Percentiles rank a stretch among this genome's conserved stretches.
phyloP scores from a whole-genome alignment of 2,329 filamentous ascomycete genomes.

The Fusarium drepaniforme region DNA sequence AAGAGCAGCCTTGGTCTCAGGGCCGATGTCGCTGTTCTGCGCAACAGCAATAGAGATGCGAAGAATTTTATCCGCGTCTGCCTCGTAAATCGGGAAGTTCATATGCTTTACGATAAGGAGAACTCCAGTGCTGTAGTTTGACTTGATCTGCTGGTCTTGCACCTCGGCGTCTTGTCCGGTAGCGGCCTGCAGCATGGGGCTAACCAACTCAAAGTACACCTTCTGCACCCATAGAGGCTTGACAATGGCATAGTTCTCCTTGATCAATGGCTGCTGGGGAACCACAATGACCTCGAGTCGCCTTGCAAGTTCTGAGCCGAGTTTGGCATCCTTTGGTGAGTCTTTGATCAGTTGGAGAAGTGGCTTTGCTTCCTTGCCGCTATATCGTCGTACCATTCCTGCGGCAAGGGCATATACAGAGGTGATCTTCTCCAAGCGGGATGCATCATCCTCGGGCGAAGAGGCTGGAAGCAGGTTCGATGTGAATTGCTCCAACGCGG shows the following conservation, averaged over 20 bases:
- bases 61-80: constrained; percentile 61
- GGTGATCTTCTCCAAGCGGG: constrained; percentile 44
- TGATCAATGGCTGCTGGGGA: constrained; percentile 52
- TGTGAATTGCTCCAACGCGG: constrained; percentile 43
- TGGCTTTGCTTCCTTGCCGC: constrained; percentile 49
- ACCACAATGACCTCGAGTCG: constrained; percentile 58
- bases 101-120: constrained; percentile 64
- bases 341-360: constrained; percentile 52
- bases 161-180: constrained; percentile 46
- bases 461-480: constrained; percentile 32
- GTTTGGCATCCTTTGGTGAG: constrained; percentile 48
- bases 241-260: constrained; percentile 57
- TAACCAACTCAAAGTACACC: constrained; percentile 60
- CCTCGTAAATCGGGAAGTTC: constrained; percentile 63
- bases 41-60: constrained; percentile 63
- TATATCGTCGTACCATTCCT: constrained; percentile 54
- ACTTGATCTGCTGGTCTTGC: constrained; percentile 45
- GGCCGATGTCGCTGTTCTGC: constrained; percentile 54
- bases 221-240: constrained; percentile 63
- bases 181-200: constrained; percentile 59
- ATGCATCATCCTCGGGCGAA: constrained; percentile 12
- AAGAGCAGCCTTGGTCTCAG: constrained; percentile 62
- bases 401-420: constrained; percentile 52
- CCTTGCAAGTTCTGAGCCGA: constrained; percentile 56
- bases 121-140: constrained; percentile 60